Conservation (phyloP, 2,329 filamentous ascomycete species). For the Cyclaneusma minus region DNA sequence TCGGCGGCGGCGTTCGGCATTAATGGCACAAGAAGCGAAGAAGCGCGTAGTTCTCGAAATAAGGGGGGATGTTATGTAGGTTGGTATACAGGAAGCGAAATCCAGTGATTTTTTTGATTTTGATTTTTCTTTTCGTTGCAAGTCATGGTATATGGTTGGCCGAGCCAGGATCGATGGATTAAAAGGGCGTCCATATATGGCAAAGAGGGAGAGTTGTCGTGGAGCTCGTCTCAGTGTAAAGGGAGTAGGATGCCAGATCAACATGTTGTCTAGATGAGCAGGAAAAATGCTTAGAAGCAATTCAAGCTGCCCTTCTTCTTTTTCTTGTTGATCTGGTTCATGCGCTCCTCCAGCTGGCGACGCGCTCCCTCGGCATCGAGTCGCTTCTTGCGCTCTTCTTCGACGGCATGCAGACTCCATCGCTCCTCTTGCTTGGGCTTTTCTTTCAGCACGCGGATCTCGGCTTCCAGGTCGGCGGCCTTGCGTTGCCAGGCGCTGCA, state of each 20-base stretch:
- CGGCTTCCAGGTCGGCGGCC: conserved; percentile 56
- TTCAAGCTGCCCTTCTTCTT: conserved; percentile 94
- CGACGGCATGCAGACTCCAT: conserved; percentile 74
- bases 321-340: conserved; percentile 75
- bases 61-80: no score
- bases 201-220: no score
- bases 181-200: no score
- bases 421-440: conserved; percentile 25
- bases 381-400: conserved; percentile 90
- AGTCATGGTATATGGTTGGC: no score
- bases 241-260: conserved; percentile 1
- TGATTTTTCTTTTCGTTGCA: no score
- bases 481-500: conserved; percentile 85
- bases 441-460: conserved; percentile 30
- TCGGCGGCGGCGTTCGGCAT: no score
- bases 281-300: conserved; percentile 75
- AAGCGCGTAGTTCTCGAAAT: no score
- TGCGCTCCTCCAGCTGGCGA: conserved; percentile 82
- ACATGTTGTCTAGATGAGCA: conserved; percentile 5
- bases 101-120: no score
- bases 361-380: conserved; percentile 79
- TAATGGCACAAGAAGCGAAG: no score
- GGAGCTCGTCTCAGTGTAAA: no score
- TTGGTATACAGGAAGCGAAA: no score
- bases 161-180: no score